Base-by-base conservation (phyloP, 164 flowering plant species). In the Nymphaea colorata region DNA sequence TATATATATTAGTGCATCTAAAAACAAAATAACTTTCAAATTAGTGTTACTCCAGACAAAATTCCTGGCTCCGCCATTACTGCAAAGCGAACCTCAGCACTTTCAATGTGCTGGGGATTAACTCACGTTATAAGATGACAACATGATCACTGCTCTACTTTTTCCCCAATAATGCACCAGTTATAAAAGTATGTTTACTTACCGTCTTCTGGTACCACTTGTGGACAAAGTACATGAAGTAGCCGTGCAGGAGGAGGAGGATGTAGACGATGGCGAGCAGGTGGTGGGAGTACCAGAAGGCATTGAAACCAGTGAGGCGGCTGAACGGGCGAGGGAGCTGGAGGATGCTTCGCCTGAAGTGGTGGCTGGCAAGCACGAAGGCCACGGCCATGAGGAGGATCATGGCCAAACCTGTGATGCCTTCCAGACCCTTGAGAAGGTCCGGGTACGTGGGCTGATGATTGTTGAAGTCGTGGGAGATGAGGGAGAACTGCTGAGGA, bases 231-330 rank as follows among this genome's bases (percentile, higher is more conserved):
- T 73, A 84, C 71, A 88, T 42, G 83, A 78, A 90, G 66, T 73
- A 74, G n/a, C 99, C 98, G 59, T 95, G 99, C 61, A 90, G 59
- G 47, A 88, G 51, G 8, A 91, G 85, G 82, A 95, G 70, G 68
- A 88, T 25, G 73, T 95, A 95, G 79, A 91, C 98, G 1, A 90
- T 57, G 36, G 66, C 85, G 3, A 85, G 69, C 70, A 95, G 87
- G 74, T 95, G 98, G 70, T 95, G 99, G 11, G 99, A 86, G 64
- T 91, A 95, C 99, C 98, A 91, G 62, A 95, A 95, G 16, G 99
- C 96, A 71, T 95, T 95, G 78, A 90, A 95, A 43, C 99, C 99
- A 0, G 99, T 89, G 66, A 95, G 57, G 66, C 92, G 70, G 77
- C 90, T 87, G 44, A 91, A 79, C 0, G 96, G 98, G 47, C 84